Base-by-base conservation (phyloP, 2,329 filamentous ascomycete genomes). In the Neonectria punicea region DNA sequence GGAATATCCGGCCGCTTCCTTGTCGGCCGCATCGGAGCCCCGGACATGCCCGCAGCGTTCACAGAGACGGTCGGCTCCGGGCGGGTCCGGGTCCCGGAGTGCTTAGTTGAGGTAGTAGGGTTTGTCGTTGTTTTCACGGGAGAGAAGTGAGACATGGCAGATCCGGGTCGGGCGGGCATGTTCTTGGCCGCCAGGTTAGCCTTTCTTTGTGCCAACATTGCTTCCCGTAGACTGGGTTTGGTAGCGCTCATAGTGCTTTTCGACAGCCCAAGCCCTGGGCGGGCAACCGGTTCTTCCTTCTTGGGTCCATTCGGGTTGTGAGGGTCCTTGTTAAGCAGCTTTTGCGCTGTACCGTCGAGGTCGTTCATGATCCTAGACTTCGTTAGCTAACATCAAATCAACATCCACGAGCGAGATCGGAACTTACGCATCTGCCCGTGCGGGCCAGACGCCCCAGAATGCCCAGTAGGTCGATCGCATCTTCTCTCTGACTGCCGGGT, bases 391-490 rank as follows among this genome's bases (percentile, higher is more conserved):
- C 54, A 46, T 55, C 36, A 54, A 43, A 43, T 39, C n/a, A 20
- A 34, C 16, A 51, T 32, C 22, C 20, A 5, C 30, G 53, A 41
- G 4, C 6, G 10, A 49, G 18, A 9, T 22, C 49, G 53, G 28
- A 34, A 66, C 90, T 83, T 83, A 93, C 87, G 82, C 83, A 74
- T 95, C 91, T 43, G 93, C 94, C 75, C 87, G 89, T 20, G 90
- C 85, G 2, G 92, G 91, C 93, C 94, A 98, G 18, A 93, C 85
- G 36, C 83, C 83, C 64, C 90, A 88, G 77, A 94, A 98, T 0
- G 84, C 84, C 96, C 96, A 99, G 78, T 93, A 99, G 0, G 93
- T 93, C 41, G 89, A 87, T 72, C 96, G 89, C 85, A 92, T 95
- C 68, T 89, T 90, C 79, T 97, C 94, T 73, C 96, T 89, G 50